Percentiles rank a stretch among this genome's conserved stretches.
Evolutionary conservation across 345 rosid species (phyloP).

Genomic region (Ceriops zippeliana): DNA sequence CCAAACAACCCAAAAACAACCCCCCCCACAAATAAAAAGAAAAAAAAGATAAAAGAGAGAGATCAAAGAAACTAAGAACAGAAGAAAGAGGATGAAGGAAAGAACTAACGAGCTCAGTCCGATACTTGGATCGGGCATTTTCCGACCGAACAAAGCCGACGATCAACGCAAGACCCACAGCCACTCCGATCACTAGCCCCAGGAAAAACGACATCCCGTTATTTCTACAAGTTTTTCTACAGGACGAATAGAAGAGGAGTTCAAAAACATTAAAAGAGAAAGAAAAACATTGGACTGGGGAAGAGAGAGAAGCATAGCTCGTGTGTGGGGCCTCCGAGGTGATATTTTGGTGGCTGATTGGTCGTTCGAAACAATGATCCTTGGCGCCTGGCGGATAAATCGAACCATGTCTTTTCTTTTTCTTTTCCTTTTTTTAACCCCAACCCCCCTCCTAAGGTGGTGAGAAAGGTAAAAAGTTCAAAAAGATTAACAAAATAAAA

Average conservation of each 20-base stretch:
- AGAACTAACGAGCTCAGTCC: slow-evolving; percentile 67
- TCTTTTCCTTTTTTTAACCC: too few species aligned
- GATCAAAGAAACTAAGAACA: not conserved
- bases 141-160: slow-evolving; percentile 74
- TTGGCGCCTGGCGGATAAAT: too few species aligned
- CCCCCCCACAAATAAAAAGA: not conserved
- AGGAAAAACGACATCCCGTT: slow-evolving; percentile 43
- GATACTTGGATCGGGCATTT: slow-evolving; percentile 80
- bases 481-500: too few species aligned
- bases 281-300: too few species aligned
- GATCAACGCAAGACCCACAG: slow-evolving; percentile 59
- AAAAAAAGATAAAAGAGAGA: slow-evolving; percentile 1
- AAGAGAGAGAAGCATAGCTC: too few species aligned
- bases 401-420: too few species aligned
- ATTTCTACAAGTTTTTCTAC: not conserved
- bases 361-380: too few species aligned
- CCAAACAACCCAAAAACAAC: slow-evolving; percentile 3
- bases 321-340: too few species aligned
- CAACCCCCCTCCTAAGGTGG: too few species aligned
- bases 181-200: slow-evolving; percentile 67
- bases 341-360: too few species aligned
- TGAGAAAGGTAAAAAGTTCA: too few species aligned
- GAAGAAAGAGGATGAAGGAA: not conserved
- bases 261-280: not conserved
- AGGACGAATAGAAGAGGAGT: not conserved